Percentiles rank a stretch among this genome's conserved stretches.
Evolutionary conservation across 306 rosid species (phyloP).

Genomic region (Gillenia trifoliata): DNA sequence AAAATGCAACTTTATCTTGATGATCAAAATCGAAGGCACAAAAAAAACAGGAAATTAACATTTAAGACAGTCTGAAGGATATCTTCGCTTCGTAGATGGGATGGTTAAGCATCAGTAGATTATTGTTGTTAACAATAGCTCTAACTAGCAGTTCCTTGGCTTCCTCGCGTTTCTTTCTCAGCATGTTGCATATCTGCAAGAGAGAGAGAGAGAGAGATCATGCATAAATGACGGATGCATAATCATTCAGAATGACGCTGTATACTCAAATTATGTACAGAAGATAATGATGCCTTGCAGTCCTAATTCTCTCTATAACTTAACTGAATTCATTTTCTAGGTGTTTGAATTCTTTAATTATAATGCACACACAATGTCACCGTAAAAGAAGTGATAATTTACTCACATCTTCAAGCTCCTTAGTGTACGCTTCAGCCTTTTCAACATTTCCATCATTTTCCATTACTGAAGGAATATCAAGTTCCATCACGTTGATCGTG

Average conservation of each 20-base stretch:
- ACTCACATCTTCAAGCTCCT: constrained; percentile 91
- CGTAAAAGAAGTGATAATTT: constrained; percentile 7
- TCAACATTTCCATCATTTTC: constrained; percentile 67
- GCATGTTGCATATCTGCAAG: constrained; percentile 75
- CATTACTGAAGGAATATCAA: constrained; percentile 38
- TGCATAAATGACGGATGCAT: background rate
- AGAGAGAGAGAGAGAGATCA: background rate
- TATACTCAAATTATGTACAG: background rate
- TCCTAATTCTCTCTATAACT: background rate
- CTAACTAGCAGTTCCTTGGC: constrained; percentile 75
- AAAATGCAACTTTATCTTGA: constrained; percentile 7
- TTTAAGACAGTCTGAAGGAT: constrained; percentile 46
- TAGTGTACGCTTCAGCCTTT: constrained; percentile 74
- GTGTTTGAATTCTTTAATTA: background rate
- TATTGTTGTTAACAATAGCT: constrained; percentile 69
- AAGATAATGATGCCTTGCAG: background rate
- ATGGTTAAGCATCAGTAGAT: constrained; percentile 88
- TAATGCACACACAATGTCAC: background rate
- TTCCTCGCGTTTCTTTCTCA: constrained; percentile 81
- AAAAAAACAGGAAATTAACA: constrained; percentile 4
- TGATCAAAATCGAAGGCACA: constrained; percentile 2
- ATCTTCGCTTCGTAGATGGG: constrained; percentile 76
- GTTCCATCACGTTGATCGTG: constrained; percentile 39
- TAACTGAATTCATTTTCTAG: background rate
- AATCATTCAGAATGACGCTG: background rate